phyloP scores from a whole-genome alignment of 2,329 filamentous ascomycete species.

The Aspergillus awamori region DNA sequence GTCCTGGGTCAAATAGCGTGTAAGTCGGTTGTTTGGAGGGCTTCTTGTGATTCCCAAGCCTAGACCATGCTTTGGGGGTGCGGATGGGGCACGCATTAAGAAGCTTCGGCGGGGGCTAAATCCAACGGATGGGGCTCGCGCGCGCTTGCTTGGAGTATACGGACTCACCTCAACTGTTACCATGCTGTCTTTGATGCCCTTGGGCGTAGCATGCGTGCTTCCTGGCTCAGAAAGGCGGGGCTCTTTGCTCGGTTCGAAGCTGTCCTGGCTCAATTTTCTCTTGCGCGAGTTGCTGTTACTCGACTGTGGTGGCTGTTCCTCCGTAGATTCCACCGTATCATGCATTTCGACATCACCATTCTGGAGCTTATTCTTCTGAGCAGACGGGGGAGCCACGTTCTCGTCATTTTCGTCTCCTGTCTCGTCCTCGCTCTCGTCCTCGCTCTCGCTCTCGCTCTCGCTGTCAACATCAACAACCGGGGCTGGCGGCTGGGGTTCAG shows the following conservation, averaged over 20 bases:
- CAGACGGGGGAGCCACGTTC: background rate
- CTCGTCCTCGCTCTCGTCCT: background rate
- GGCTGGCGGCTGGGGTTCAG: background rate
- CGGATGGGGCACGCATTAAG: conserved; percentile 10
- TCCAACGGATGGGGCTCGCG: conserved; percentile 24
- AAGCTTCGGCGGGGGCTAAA: conserved; percentile 22
- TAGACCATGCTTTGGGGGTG: conserved; percentile 21
- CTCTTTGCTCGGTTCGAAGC: conserved; percentile 27
- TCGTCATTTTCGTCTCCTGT: background rate
- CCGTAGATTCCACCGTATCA: background rate
- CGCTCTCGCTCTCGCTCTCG: background rate
- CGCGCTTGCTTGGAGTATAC: conserved; percentile 16
- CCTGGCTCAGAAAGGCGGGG: conserved; percentile 25
- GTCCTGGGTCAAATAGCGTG: conserved; percentile 14
- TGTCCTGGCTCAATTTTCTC: conserved; percentile 30
- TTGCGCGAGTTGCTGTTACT: conserved; percentile 24
- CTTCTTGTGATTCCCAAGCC: conserved; percentile 35
- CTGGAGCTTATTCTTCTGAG: conserved; percentile 5
- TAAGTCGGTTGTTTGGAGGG: conserved; percentile 24
- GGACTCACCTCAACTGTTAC: conserved; percentile 19
- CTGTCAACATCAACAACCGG: background rate
- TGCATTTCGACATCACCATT: conserved; percentile 26
- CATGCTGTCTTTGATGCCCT: conserved; percentile 4
- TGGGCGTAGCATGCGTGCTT: conserved; percentile 6
- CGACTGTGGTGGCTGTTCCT: background rate